These are phyloP conservation scores for Funneliformis mosseae DNA, from an alignment of 192 early-diverging fungal genomes.

Conservation along the genomic window DNA sequence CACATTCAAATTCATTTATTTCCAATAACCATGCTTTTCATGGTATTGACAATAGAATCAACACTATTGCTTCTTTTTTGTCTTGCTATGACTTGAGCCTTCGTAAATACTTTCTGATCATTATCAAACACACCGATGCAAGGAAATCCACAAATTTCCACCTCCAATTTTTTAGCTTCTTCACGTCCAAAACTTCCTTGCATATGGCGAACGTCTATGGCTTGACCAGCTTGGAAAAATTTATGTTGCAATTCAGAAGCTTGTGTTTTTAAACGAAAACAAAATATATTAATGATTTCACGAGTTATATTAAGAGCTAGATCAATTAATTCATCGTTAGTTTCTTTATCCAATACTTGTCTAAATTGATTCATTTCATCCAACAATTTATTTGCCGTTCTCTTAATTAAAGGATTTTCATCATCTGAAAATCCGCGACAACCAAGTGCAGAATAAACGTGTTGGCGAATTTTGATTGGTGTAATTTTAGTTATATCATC, in stretches of 20 bases:
- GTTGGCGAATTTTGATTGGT: slow-evolving; percentile 8
- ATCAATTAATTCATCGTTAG: not conserved
- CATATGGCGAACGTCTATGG: not conserved
- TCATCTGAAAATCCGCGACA: not conserved
- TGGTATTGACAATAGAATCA: too few relatives aligned
- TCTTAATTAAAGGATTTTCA: slow-evolving; percentile 1
- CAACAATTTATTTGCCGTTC: not conserved
- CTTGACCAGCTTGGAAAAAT: not conserved
- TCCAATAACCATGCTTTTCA: too few relatives aligned
- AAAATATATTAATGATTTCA: slow-evolving; percentile 10
- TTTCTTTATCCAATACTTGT: not conserved
- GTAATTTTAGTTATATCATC: slow-evolving; percentile 4
- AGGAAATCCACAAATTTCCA: slow-evolving; percentile 1
- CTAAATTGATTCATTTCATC: not conserved
- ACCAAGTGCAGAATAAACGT: not conserved
- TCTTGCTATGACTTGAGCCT: slow-evolving; percentile 7
- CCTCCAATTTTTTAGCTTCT: slow-evolving; percentile 4
- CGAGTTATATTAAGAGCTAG: not conserved
- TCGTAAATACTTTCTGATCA: not conserved
- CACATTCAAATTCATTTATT: too few relatives aligned
- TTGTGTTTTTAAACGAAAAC: not conserved
- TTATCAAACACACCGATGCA: not conserved
- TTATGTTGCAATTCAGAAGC: not conserved
- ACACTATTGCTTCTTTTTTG: not conserved
- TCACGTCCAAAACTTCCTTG: not conserved